Base-by-base conservation (phyloP, 2,329 filamentous ascomycete species). In the Ceratocystis diversiconidia region DNA sequence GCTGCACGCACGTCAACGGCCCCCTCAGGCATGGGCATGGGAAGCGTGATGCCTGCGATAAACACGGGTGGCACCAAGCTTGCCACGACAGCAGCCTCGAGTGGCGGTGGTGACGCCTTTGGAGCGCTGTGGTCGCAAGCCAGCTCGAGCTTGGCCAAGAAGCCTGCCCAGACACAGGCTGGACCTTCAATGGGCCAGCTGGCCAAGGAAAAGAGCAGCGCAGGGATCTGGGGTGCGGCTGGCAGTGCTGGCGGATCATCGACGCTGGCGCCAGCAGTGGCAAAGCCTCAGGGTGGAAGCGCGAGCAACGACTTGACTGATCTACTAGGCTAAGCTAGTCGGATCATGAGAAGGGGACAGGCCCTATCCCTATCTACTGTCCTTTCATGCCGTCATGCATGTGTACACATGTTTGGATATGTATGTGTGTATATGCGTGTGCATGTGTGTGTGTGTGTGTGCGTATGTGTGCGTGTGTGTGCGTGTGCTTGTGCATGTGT, bases 141-240 rank as follows among this genome's bases (percentile, higher is more conserved):
- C 32, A 90, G 85, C 69, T 82, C 82, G 10, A 85, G 86, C 60
- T 82, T 91, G 69, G 91, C 91, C 79, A 95, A 94, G 77, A 76
- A 81, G 1, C 80, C 76, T 68, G 82, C 85, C 1, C 79, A 81
- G 12, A 79, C 78, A 8, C 78, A 80, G 64, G 87, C 87, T 0
- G 88, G 87, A 0, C 86, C 90, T 63, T 92, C 92, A 65, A 82
- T 99, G 77, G 92, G 91, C 36, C 92, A 95, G 74, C 84, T 99
- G 75, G 92, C 92, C n/a, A 96, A 96, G 79, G 91, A 96, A 76
- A 96, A 97, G 81, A 94, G 91, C 67, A 91, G 86, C 71, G 91
- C 92, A 17, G 91, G 92, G 6, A 90, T 99, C 69, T 99, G 95
- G 91, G 94, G 92, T 19, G 83, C 89, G 0, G 81, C 87, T 17